Conservation (phyloP, 2,329 filamentous ascomycete species). For the Gremmenia infestans region DNA sequence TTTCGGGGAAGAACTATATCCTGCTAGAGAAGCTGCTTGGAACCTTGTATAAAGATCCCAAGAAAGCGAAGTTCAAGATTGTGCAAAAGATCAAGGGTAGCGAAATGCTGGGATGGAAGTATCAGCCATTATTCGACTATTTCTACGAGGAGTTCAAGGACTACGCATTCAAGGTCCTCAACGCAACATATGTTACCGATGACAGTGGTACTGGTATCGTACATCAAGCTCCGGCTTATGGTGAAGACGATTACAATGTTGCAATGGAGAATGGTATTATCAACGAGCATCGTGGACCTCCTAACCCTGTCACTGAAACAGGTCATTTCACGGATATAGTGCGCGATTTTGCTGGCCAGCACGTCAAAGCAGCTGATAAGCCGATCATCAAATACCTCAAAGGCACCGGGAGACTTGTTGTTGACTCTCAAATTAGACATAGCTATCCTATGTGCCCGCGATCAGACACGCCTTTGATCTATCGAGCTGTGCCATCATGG, state of each 20-base stretch:
- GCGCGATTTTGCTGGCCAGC: slow-evolving; percentile 74
- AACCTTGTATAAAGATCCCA: slow-evolving; percentile 88
- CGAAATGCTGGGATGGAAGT: slow-evolving; percentile 77
- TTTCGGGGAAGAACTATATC: slow-evolving; percentile 77
- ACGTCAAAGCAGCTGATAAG: slow-evolving; percentile 91
- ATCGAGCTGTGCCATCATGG: slow-evolving; percentile 89
- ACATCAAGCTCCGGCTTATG: slow-evolving; percentile 88
- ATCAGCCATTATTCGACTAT: slow-evolving; percentile 84
- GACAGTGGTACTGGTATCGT: slow-evolving; percentile 92
- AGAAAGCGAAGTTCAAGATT: slow-evolving; percentile 89
- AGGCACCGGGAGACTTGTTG: slow-evolving; percentile 67
- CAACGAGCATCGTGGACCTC: slow-evolving; percentile 69
- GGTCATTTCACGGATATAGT: slow-evolving; percentile 76
- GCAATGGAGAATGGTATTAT: slow-evolving; percentile 74
- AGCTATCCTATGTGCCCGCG: slow-evolving; percentile 92
- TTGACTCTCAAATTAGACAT: slow-evolving; percentile 83
- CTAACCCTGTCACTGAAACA: slow-evolving; percentile 82
- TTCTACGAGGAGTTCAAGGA: slow-evolving; percentile 88
- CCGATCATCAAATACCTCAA: slow-evolving; percentile 88
- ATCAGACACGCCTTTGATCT: slow-evolving; percentile 92
- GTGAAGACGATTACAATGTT: slow-evolving; percentile 92
- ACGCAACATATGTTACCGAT: slow-evolving; percentile 79
- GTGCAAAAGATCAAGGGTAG: slow-evolving; percentile 75
- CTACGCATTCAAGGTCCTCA: slow-evolving; percentile 73
- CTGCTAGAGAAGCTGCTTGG: slow-evolving; percentile 75